Evolutionary conservation across 108 stramenopile species (phyloP), one percentile per base, ranked within the genome.

Genomic region (Nitzschia sp.): DNA sequence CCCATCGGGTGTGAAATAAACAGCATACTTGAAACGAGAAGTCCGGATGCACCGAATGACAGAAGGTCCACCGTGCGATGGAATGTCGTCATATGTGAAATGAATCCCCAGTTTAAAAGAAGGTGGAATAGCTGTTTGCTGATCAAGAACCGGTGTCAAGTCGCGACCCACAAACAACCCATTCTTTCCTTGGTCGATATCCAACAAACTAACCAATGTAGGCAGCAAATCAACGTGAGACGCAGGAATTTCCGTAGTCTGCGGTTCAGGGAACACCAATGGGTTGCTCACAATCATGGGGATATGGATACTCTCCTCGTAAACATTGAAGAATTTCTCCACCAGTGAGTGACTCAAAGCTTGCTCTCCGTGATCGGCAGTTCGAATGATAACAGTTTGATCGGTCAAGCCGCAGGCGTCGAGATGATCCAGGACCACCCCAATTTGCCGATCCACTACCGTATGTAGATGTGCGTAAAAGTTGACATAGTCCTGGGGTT

Each of bases 321-420:
- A 85, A 37, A 62, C 70, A 57, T 85, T 78, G 54, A 65, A 71
- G 43, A 78, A 73, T 63, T 85, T 85, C 57, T 82, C 84, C 70
- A 78, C 75, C 41, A 85, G 46, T 14, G 78, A 70, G 64, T 85
- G 84, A 57, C 75, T 77, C 63, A 85, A 38, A 11, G 64, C 73
- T 54, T 73, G 73, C 48, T 85, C 81, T 10, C 84, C 84, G 44
- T 85, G 84, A 64, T 85, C 84, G 40, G 84, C 78, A 57, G 79
- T 77, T 44, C 81, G 76, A 22, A 82, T 34, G 40, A 85, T 80
- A 20, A 82, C 60, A 41, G 84, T 85, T 44, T 73, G 62, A 25
- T 82, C 79, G 54, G 72, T 80, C 39, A 75, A 65, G 12, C 65
- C 78, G 25, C 55, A 60, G 41, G 56, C 51, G 46, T 85, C 79